A percentile compares a stretch with the other conserved stretches of the same genome.
Evolutionary conservation across 2,329 filamentous ascomycete genomes (phyloP).

Genomic region (Colletotrichum sp.): DNA sequence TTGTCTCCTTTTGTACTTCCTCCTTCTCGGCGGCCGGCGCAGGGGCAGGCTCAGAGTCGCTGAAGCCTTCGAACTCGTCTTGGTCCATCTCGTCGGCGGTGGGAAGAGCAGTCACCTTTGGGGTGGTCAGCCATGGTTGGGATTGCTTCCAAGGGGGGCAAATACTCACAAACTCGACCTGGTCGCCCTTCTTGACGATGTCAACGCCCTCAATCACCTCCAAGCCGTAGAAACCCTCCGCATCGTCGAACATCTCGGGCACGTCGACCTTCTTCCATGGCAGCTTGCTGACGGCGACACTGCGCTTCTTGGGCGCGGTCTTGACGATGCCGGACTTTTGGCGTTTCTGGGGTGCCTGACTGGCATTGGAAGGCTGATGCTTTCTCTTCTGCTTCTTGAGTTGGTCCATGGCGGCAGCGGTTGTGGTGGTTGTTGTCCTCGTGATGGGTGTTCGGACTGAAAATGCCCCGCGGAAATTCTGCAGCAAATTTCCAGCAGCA

Average conservation of each 20-base stretch:
- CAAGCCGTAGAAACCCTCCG: slow-evolving; percentile 90
- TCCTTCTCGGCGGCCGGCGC: slow-evolving; percentile 22
- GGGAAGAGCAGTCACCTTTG: not conserved
- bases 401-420: slow-evolving; percentile 6
- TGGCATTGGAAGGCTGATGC: not conserved
- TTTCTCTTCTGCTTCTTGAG: slow-evolving; percentile 21
- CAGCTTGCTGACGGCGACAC: slow-evolving; percentile 53
- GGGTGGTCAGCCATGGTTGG: not conserved
- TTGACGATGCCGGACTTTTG: slow-evolving; percentile 14
- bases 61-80: slow-evolving; percentile 70
- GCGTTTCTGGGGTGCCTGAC: slow-evolving; percentile 13
- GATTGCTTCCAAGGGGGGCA: fast-evolving
- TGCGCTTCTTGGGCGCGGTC: slow-evolving; percentile 33
- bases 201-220: slow-evolving; percentile 94
- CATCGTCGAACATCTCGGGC: slow-evolving; percentile 82
- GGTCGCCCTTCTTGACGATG: slow-evolving; percentile 70
- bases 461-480: slow-evolving; percentile 7
- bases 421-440: not conserved
- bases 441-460: not conserved
- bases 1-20: slow-evolving; percentile 29
- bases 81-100: slow-evolving; percentile 31
- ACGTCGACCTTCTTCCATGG: slow-evolving; percentile 66
- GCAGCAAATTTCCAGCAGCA: not conserved
- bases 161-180: slow-evolving; percentile 58
- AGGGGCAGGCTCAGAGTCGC: slow-evolving; percentile 48